Base-by-base conservation (phyloP, 306 rosid genomes). In the Potentilla sterilis region DNA sequence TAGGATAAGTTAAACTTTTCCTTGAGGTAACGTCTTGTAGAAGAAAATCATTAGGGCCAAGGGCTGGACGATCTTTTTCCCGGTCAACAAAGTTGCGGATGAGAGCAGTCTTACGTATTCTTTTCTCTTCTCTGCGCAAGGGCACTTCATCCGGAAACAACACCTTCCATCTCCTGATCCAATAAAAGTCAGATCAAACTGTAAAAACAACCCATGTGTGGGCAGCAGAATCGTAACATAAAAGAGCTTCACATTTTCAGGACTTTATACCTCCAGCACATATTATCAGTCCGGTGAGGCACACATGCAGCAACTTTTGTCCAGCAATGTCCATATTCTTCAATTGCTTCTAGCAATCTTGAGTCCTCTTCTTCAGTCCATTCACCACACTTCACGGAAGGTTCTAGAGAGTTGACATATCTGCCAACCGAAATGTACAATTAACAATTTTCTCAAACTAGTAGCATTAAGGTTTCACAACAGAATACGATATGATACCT, bases 351-450 rank as follows among this genome's bases (percentile, higher is more conserved):
- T 84, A 82, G 85, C 75, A 95, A 81, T 79, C 85, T 90, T 54
- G 81, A 79, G 86, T 95, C 98, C 85, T 95, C 98, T 81, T 92
- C 97, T 78, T 81, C 71, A 8, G 96, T 89, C 97, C 98, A 95
- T 46, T 79, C 80, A 73, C 87, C 87, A 86, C 89, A 87, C 68
- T 83, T 95, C 84, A 93, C 80, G 72, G 89, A 83, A 67, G 98
- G 97, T 80, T 93, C 97, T 80, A 93, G 80, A 81, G 90, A 84
- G 82, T 90, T 93, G 70, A 85, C 88, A 85, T 89, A 95, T 81
- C 99, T 95, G 93, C 78, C 78, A 86, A 58, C 67, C 77, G 21
- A 82, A 84, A 82, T 44, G 7, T 49, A 68, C 74, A 82, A 48
- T 80, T 58, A 78, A 72, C 75, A 44, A 61, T 18, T n/a, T 76